Base-by-base conservation (phyloP, 2,329 filamentous ascomycete species). In the Fusarium devonianum region DNA sequence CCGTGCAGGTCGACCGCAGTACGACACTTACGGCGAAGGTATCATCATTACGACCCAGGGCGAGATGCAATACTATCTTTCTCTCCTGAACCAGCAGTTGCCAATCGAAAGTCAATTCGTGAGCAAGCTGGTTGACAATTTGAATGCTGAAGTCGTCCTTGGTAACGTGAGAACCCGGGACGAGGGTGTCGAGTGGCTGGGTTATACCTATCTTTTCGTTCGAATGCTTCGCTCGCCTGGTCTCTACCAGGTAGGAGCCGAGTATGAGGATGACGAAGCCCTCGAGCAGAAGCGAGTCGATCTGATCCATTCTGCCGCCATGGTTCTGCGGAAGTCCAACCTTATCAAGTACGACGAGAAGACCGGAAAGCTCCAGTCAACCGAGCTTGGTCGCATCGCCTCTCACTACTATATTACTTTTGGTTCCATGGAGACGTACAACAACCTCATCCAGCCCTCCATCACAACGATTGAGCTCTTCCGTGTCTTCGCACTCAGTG, bases 331-430 rank as follows among this genome's bases (percentile, higher is more conserved):
- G 66, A 94, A 90, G 68, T 91, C 91, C 3, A 92, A 88, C 53
- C 81, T 99, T 7, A 81, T 96, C 72, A 97, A 96, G 67, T 99
- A 99, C 67, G 94, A 99, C 65, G 94, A 95, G 71, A 94, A 94
- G 73, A 87, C 87, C 1, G 94, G 95, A 18, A 89, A 86, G 65
- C 74, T 99, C 22, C 92, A 96, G 72, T 84, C 90, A 4, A 99
- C 94, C 0, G 94, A 99, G 71, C 86, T 99, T 44, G 94, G 95
- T 41, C 87, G 94, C 30, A 95, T 99, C 62, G 89, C 95, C 5
- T 97, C 93, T 11, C 94, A 99, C 71, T 99, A 99, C 78, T 99
- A 99, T 77, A 97, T 99, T 67, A 94, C 92, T 0, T 86, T 96
- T 72, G 90, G 85, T 62, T 97, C 93, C 11, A 99, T 99, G 94